Base-by-base conservation (phyloP, 805 yeast species). In the Candida insectalens region DNA sequence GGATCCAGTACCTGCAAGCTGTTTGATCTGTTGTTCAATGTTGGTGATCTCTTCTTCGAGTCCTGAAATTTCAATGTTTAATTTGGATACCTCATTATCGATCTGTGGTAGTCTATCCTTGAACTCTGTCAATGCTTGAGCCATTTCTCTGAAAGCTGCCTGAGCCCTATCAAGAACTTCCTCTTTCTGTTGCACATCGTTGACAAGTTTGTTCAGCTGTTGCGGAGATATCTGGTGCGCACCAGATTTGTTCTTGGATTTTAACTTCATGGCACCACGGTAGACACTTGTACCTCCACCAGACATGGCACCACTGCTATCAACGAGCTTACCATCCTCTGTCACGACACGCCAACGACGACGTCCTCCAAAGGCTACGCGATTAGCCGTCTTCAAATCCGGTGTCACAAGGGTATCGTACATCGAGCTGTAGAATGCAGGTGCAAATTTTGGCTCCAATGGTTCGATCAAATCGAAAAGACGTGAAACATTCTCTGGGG, bases 221-320 rank as follows among this genome's bases (percentile, higher is more conserved):
- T 67, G 74, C 16, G 73, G 74, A 3, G 78, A 63, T 10, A 69
- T 53, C n/a, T 61, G 65, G 4, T 32, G 21, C 1, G 34, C 15
- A 13, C 40, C 31, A 12, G 51, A 41, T 2, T 60, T 45, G 4
- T 60, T 58, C 19, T 43, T 42, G 14, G 71, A 63, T 23, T 62
- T 51, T 27, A 69, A 58, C 37, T 67, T 74, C 95, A 92, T 85
- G 2, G 81, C 78, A 5, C 97, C 98, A 33, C 69, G 69, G 13
- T 71, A 67, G 6, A 67, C 70, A 26, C 69, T 63, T 35, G 67
- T 70, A 34, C 97, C 98, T 59, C 99, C 99, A 47, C 99, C 99
- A 30, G 94, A 76, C 78, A 94, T 77, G 1, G 96, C 83, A 56
- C 99, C 99, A 2, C 95, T 82, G 12, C 79, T 75, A 47, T 88